Percentiles rank a stretch among this genome's conserved stretches.
phyloP scores from a whole-genome alignment of 1,139 yeast species.

The Yarrowia galli region DNA sequence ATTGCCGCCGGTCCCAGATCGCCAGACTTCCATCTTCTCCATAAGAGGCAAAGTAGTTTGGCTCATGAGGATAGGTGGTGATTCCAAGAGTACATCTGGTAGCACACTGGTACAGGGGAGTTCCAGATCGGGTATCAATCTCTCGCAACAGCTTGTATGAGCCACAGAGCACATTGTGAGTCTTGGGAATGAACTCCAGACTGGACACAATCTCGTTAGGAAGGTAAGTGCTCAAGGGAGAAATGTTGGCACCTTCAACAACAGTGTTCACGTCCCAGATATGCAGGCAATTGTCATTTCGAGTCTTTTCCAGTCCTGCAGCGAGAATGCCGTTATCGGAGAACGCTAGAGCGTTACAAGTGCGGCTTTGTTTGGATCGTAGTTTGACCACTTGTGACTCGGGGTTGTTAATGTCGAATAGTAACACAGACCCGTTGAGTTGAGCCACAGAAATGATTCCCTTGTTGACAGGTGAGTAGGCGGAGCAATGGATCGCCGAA shows the following conservation, averaged over 20 bases:
- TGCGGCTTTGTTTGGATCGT: constrained; percentile 71
- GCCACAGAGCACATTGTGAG: constrained; percentile 68
- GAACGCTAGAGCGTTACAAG: constrained; percentile 78
- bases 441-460: constrained; percentile 73
- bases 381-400: constrained; percentile 57
- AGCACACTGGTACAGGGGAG: constrained; percentile 75
- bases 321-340: constrained; percentile 71
- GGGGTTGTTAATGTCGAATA: constrained; percentile 63
- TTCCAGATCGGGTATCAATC: constrained; percentile 74
- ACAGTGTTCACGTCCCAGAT: constrained; percentile 68
- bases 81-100: constrained; percentile 77
- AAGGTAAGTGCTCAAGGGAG: constrained; percentile 66
- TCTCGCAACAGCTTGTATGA: constrained; percentile 80
- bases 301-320: constrained; percentile 79
- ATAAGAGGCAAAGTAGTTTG: constrained; percentile 71
- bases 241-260: constrained; percentile 31
- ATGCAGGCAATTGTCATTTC: constrained; percentile 79
- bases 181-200: constrained; percentile 68
- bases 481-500: constrained; percentile 73
- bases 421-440: constrained; percentile 68
- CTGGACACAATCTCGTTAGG: constrained; percentile 80
- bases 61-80: constrained; percentile 70
- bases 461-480: constrained; percentile 62
- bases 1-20: constrained; percentile 83
- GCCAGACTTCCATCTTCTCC: constrained; percentile 87